phyloP scores from a whole-genome alignment of 495 filamentous ascomycete genomes.

The Lineolata rhizophorae region DNA sequence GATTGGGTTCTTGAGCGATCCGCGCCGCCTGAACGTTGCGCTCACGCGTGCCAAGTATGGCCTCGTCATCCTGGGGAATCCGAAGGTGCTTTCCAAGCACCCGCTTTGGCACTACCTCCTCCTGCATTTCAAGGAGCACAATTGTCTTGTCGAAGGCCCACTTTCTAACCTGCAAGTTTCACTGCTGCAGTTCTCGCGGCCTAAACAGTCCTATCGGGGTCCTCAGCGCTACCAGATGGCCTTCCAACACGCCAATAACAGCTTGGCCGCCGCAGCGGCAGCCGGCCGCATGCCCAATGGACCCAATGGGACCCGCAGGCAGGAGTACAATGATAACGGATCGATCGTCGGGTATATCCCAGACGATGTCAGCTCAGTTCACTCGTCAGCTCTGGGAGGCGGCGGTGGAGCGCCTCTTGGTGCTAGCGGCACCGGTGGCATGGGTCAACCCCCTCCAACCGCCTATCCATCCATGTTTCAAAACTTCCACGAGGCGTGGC shows the following conservation, averaged over 20 bases:
- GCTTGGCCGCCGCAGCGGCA: constrained; percentile 27
- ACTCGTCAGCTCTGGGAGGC: constrained; percentile 76
- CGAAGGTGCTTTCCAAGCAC: constrained; percentile 94
- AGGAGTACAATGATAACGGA: constrained; percentile 65
- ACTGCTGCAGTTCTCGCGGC: constrained; percentile 82
- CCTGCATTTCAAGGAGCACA: constrained; percentile 91
- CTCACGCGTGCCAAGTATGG: constrained; percentile 94
- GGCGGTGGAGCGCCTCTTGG: constrained; percentile 42
- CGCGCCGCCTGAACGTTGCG: constrained; percentile 95
- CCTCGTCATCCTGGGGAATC: constrained; percentile 88
- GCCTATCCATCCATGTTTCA: constrained; percentile 93
- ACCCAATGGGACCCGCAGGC: constrained; percentile 28
- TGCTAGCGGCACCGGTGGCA: constrained; percentile 44
- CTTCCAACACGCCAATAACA: constrained; percentile 43
- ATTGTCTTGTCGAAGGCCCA: constrained; percentile 93
- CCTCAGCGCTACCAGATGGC: constrained; percentile 77
- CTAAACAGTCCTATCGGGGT: constrained; percentile 78
- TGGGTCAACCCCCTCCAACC: constrained; percentile 50
- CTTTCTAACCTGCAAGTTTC: constrained; percentile 88
- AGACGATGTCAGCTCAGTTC: constrained; percentile 89
- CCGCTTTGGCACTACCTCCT: constrained; percentile 94
- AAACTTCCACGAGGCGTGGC: constrained; percentile 80
- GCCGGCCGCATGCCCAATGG: constrained; percentile 28
- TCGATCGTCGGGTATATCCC: constrained; percentile 88
- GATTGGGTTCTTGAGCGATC: constrained; percentile 96